Base-by-base conservation (phyloP, 495 filamentous ascomycete genomes). In the Sphaerosporella brunnea region DNA sequence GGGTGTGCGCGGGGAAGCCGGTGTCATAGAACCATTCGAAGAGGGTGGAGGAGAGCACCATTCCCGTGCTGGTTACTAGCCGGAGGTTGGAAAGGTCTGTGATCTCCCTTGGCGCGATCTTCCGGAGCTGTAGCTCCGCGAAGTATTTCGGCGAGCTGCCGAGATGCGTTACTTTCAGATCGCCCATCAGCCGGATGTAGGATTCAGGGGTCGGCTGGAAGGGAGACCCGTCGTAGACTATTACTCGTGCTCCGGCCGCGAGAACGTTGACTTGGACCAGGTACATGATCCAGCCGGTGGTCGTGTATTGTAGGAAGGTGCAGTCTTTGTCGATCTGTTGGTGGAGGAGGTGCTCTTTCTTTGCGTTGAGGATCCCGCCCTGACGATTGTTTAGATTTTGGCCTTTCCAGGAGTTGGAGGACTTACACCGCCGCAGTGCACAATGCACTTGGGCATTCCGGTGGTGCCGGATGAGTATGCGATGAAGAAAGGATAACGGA, bases 281-380 rank as follows among this genome's bases (percentile, higher is more conserved):
- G 61, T 87, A 87, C 82, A 88, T 88, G 56, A 88, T 86, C 82
- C 82, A 88, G 4, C 82, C 82, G 0, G 78, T 82, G 36, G 73
- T 77, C 13, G 70, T 75, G 52, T 72, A 77, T 63, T 82, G 72
- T 56, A 70, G 32, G 32, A 23, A 48, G 10, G 24, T 28, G 35
- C 32, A 21, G 35, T 25, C 8, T 11, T 7, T 8, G 35, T 48
- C 45, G 32, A 39, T 7, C 15, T 10, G 20, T 30, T 48, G 23
- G 32, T 48, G 45, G 35, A 38, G 36, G 9, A 37, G 19, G 8
- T 38, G 32, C 20, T 48, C 45, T 26, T 39, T 37, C 10, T 23
- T 20, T 9, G 23, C 4, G 23, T 15, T 38, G 2, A 48, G 21
- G 8, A 26, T 23, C 10, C 13, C 8, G 23, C 45, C 45, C 40